Evolutionary conservation across 164 flowering plant species (phyloP).

Genomic region (Aristolochia contorta): DNA sequence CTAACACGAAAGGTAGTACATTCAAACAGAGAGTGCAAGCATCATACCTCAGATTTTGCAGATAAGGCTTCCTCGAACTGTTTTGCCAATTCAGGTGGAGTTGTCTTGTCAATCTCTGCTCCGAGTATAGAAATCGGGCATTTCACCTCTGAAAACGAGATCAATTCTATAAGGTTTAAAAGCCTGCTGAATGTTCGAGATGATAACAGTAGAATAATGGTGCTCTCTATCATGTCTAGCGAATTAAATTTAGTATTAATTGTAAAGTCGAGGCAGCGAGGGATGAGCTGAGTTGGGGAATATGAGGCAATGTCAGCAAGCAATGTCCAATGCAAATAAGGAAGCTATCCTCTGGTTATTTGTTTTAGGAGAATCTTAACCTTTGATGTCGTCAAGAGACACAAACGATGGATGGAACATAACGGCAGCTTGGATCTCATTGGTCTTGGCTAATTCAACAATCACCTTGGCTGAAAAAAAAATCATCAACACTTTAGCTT

Average conservation of each 20-base stretch:
- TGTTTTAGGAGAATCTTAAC: slow-evolving; percentile 18
- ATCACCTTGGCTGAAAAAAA: slow-evolving; percentile 55
- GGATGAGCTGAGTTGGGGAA: too few relatives aligned
- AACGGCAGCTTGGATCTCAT: slow-evolving; percentile 52
- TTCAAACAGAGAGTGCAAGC: not conserved
- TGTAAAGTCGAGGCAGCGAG: too few relatives aligned
- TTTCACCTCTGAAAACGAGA: slow-evolving; percentile 41
- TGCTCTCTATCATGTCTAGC: too few relatives aligned
- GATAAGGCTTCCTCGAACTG: slow-evolving; percentile 52
- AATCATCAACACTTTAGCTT: not conserved
- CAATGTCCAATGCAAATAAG: too few relatives aligned
- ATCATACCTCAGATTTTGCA: slow-evolving; percentile 48
- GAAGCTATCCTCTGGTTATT: too few relatives aligned
- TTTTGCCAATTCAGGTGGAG: slow-evolving; percentile 68
- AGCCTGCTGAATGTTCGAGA: too few relatives aligned
- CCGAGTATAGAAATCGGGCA: slow-evolving; percentile 58
- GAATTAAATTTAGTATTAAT: too few relatives aligned
- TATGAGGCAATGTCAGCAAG: too few relatives aligned
- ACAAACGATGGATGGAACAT: slow-evolving; percentile 64
- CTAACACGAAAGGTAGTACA: too few relatives aligned
- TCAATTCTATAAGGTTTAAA: not conserved
- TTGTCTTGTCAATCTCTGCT: slow-evolving; percentile 54
- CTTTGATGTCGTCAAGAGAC: slow-evolving; percentile 53
- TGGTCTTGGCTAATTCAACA: slow-evolving; percentile 39
- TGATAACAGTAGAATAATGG: too few relatives aligned